Base-by-base conservation (phyloP, 306 rosid species). In the Cyamopsis tetragonoloba region DNA sequence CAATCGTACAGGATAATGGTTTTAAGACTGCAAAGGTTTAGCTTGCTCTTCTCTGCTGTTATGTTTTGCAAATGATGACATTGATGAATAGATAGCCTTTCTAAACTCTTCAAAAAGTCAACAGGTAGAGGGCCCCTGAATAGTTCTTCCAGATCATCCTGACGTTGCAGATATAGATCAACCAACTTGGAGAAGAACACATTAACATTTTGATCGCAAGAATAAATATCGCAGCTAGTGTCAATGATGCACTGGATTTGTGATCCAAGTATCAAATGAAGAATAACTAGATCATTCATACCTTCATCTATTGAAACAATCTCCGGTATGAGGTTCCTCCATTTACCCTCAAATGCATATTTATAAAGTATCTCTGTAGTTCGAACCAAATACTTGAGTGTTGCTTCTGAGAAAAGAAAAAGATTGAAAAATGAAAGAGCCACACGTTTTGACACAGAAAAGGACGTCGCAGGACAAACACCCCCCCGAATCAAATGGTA, bases 31-130 rank as follows among this genome's bases (percentile, higher is more conserved):
- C 22, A 9, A 0, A 68, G 49, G 19, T 53, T 39, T 3, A 57
- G 26, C n/a, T 15, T 71, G 22, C 12, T 4, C 35, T 49, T 22
- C n/a, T n/a, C n/a, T n/a, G 30, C 18, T n/a, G 53, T 51, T 46
- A 31, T 17, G 20, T 30, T 23, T 50, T 3, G 1, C 8, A 63
- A 28, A 19, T 2, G 3, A 0, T 3, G 0, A 24, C 68, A 71
- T 0, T 1, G 0, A 0, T 0, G 0, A 0, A 57, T 13, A 0
- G 0, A 0, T 19, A 43, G 0, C 0, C 11, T 10, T 13, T 56
- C 1, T 71, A 71, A 22, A 23, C 7, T 20, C 10, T 20, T 28
- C 0, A 70, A 1, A n/a, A 38, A 42, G n/a, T 30, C 57, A 28
- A 7, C 9, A 19, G 20, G 34, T 17, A 44, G 1, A 6, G 57